Conservation (phyloP, 2,329 filamentous ascomycete species). For the Pseudocercospora crystallina region DNA sequence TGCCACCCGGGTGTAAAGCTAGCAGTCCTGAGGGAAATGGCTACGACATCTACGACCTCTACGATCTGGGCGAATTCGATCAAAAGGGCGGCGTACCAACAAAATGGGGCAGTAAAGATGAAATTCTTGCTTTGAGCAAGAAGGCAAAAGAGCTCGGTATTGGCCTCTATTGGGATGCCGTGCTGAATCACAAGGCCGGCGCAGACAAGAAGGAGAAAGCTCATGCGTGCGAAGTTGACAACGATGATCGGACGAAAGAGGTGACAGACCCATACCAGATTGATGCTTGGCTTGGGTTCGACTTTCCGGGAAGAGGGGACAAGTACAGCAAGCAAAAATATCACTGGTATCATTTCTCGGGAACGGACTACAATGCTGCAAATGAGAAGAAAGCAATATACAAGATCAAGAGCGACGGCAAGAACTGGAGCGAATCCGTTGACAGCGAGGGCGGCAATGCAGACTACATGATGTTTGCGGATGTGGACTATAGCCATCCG, state of each 20-base stretch:
- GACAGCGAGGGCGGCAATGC: slow-evolving; percentile 60
- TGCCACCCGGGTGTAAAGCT: slow-evolving; percentile 69
- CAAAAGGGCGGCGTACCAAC: slow-evolving; percentile 63
- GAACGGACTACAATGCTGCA: slow-evolving; percentile 62
- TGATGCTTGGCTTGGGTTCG: slow-evolving; percentile 65
- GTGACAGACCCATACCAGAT: slow-evolving; percentile 47
- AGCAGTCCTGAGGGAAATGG: slow-evolving; percentile 60
- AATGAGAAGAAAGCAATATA: slow-evolving; percentile 61
- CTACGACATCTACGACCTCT: slow-evolving; percentile 60
- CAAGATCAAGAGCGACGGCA: slow-evolving; percentile 53
- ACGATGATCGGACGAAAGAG: slow-evolving; percentile 23
- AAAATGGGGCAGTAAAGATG: slow-evolving; percentile 67
- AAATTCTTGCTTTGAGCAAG: slow-evolving; percentile 54
- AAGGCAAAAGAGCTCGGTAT: slow-evolving; percentile 55
- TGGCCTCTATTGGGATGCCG: slow-evolving; percentile 65
- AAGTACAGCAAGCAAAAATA: slow-evolving; percentile 63
- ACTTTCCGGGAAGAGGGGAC: slow-evolving; percentile 60
- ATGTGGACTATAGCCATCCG: slow-evolving; percentile 63
- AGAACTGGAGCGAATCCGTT: slow-evolving; percentile 62
- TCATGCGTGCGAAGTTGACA: slow-evolving; percentile 61
- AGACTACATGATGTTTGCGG: slow-evolving; percentile 70
- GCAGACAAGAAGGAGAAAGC: slow-evolving; percentile 65
- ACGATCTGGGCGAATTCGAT: slow-evolving; percentile 61
- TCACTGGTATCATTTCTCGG: slow-evolving; percentile 65
- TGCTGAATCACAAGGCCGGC: slow-evolving; percentile 69